These are phyloP conservation scores for Aspergillus hortae DNA, from an alignment of 2,329 filamentous ascomycete species.

Conservation along the genomic window DNA sequence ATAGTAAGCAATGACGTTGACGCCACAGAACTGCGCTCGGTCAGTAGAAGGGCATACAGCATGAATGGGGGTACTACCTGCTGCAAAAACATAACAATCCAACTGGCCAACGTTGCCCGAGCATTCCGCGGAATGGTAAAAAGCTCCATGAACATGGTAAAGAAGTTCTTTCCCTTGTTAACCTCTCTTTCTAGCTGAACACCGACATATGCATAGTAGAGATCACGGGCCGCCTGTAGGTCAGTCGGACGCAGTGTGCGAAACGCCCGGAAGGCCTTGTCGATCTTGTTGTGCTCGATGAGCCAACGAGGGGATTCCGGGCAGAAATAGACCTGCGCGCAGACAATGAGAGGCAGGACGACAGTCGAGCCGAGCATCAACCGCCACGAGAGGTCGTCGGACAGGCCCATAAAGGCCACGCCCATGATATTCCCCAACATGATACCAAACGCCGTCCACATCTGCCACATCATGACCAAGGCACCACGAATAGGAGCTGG, in stretches of 20 bases:
- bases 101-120: slow-evolving; percentile 54
- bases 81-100: slow-evolving; percentile 66
- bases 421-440: slow-evolving; percentile 49
- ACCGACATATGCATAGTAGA: slow-evolving; percentile 57
- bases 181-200: slow-evolving; percentile 59
- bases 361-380: slow-evolving; percentile 67
- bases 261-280: slow-evolving; percentile 50
- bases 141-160: slow-evolving; percentile 55
- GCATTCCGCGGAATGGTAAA: slow-evolving; percentile 61
- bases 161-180: slow-evolving; percentile 48
- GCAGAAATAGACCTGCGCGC: slow-evolving; percentile 62
- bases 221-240: slow-evolving; percentile 54
- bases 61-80: slow-evolving; percentile 38
- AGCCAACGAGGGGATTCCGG: slow-evolving; percentile 53
- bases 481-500: slow-evolving; percentile 49
- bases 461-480: slow-evolving; percentile 53
- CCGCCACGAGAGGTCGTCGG: slow-evolving; percentile 58
- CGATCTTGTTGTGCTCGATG: slow-evolving; percentile 46
- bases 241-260: slow-evolving; percentile 45
- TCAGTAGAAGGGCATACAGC: not conserved
- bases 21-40: slow-evolving; percentile 40
- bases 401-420: slow-evolving; percentile 43
- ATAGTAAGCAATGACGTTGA: slow-evolving; percentile 61
- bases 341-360: slow-evolving; percentile 55
- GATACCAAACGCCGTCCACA: slow-evolving; percentile 47